phyloP scores from a whole-genome alignment of 2,329 filamentous ascomycete species.

The Talaromyces sp. region DNA sequence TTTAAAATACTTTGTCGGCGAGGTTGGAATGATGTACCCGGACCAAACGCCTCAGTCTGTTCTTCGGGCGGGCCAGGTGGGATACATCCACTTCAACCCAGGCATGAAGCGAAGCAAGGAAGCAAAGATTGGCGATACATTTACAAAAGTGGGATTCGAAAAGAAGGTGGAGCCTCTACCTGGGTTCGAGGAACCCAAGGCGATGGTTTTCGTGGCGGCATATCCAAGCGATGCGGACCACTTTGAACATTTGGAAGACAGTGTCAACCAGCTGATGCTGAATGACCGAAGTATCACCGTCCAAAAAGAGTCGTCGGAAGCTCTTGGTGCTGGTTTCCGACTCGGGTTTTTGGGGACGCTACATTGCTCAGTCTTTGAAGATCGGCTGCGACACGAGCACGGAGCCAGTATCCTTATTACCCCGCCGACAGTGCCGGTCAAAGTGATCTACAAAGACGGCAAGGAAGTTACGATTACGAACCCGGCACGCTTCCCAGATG shows the following conservation, averaged over 20 bases:
- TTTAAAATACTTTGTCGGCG: conserved; percentile 85
- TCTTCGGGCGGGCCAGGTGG: conserved; percentile 86
- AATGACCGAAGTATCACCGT: conserved; percentile 94
- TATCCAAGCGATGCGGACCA: conserved; percentile 90
- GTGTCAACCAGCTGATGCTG: conserved; percentile 85
- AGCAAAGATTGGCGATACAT: conserved; percentile 93
- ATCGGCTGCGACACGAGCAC: conserved; percentile 88
- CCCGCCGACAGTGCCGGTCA: conserved; percentile 89
- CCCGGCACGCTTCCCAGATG: conserved; percentile 81
- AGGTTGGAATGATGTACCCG: conserved; percentile 96
- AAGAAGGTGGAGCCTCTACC: conserved; percentile 72
- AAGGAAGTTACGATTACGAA: conserved; percentile 74
- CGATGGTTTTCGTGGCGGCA: conserved; percentile 97
- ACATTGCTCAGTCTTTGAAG: conserved; percentile 98
- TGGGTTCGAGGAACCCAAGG: conserved; percentile 94
- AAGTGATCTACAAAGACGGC: conserved; percentile 74
- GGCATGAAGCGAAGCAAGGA: conserved; percentile 97
- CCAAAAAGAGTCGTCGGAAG: conserved; percentile 90
- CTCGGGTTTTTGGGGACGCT: conserved; percentile 93
- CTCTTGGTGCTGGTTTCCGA: conserved; percentile 87
- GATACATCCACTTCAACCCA: conserved; percentile 95
- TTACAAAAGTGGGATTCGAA: conserved; percentile 75
- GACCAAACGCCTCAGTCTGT: conserved; percentile 73
- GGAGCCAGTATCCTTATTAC: conserved; percentile 95
- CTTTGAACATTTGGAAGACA: conserved; percentile 82